Evolutionary conservation across 1,284 basidiomycete species (phyloP), one percentile per base, ranked within the genome.

Genomic region (Ceratobasidium sp.): DNA sequence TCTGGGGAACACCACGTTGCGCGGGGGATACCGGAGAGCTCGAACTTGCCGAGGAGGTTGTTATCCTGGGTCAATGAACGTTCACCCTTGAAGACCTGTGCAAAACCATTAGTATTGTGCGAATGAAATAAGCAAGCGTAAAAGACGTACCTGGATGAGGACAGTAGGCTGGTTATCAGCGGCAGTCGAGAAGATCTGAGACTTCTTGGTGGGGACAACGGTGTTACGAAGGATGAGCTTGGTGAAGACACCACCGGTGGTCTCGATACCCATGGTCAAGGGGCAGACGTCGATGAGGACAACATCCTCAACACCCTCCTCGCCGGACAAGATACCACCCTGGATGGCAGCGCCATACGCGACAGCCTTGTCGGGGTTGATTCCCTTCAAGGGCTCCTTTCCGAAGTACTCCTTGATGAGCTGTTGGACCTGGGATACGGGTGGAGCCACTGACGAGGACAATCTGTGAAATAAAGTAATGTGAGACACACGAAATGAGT

Each of bases 11-110:
- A 76, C 87, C 87, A 61, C 86, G 85, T 35, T 86, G 87, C 2
- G 87, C 86, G 86, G 11, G 86, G 86, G 74, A 87, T 87, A 76
- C 85, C 84, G 79, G 82, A 85, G 72, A 87, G 82, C 80, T 87
- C 86, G 76, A 88, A 87, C 80, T 86, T 86, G 84, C 96, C 96
- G 76, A 98, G 91, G 71, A 92, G 88, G 87, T 98, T 96, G 90
- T 98, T 98, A 86, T 98, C 95, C 88, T 96, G 96, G 79, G 95
- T 98, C 81, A 96, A 84, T 55, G 94, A 90, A 81, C 95, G 94
- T 85, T 98, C 95, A 82, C 96, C 95, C 86, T 97, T 94, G 80
- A 87, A 97, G 73, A 98, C 95, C 79, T 86, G 84, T 41, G 57
- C 57, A 47, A 14, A 62, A 35, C 13, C 13, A 62, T 26, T 38